Evolutionary conservation across 2,329 filamentous ascomycete species (phyloP).

Genomic region (Byssoonygena ceratinophila): DNA sequence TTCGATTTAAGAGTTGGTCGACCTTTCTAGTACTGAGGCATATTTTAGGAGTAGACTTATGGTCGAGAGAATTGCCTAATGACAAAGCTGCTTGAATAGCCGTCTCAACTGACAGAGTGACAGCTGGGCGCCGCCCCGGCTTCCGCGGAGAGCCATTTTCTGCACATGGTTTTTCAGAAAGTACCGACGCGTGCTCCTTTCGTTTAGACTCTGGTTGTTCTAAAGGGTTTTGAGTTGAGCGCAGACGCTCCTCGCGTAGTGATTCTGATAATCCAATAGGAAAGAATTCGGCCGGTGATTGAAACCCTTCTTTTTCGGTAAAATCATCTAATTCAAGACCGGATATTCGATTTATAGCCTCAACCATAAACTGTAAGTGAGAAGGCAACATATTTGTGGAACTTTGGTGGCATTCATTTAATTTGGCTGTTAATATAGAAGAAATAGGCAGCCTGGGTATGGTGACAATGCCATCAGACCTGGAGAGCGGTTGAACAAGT

Average conservation of each 20-base stretch:
- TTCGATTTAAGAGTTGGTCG: neutral
- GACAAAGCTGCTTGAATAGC: neutral
- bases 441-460: neutral
- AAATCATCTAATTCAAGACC: neutral
- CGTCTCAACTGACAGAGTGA: neutral
- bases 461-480: too few relatives aligned
- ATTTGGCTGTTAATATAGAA: neutral
- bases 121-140: neutral
- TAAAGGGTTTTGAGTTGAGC: neutral
- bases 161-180: neutral
- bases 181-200: neutral
- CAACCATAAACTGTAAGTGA: constrained; percentile 7
- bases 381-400: neutral
- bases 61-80: neutral
- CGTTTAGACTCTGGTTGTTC: neutral
- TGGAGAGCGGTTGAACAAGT: neutral
- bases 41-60: neutral
- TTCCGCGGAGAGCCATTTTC: neutral
- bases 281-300: neutral
- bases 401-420: neutral
- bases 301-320: neutral
- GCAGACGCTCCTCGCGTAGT: neutral
- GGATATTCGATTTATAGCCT: constrained; percentile 12
- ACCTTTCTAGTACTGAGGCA: neutral
- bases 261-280: constrained; percentile 5